Base-by-base conservation (phyloP, 768 basidiomycete genomes). In the Leccinum longicurvipes region DNA sequence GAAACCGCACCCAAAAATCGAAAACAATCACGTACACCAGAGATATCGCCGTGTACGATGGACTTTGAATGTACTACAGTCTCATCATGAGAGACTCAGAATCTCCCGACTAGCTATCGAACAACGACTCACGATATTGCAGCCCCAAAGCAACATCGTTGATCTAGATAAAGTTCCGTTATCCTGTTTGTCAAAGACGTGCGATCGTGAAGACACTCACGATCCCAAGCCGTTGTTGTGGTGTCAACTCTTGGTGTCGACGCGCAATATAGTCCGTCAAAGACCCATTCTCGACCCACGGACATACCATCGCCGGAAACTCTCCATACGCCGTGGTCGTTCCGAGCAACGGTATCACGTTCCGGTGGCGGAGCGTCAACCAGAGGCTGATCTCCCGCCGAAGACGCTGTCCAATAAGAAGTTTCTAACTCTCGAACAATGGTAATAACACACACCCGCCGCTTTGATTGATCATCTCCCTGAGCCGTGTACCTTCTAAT, bases 221-320 rank as follows among this genome's bases (percentile, higher is more conserved):
- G 42, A 67, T 36, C 27, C 50, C 54, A 50, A 65, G 49, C 28
- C 54, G 65, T 32, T 34, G 23, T 9, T 45, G 58, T 25, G 6
- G 2, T 2, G 60, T 57, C 49, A 73, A 60, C 6, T 47, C 24
- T 6, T 57, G 44, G 24, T 56, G 39, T 14, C 39, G 32, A 14
- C 52, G 49, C 10, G 61, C 59, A 25, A 73, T 50, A 48, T 71
- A 73, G 0, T 51, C 34, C 2, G 57, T 57, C 5, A 73, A 61
- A n/a, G 57, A 42, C 0, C 70, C 72, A 28, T 72, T 64, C 11
- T 72, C 67, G 19, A 63, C 45, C 72, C 72, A 73, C 4, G 73
- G 73, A 24, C 57, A 74, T 15, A 74, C 59, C 68, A 72, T 72
- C 1, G 73, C 70, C 3, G 57, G 45, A 49, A 67, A 66, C 3